Percentiles rank a stretch among this genome's conserved stretches.
phyloP scores from a whole-genome alignment of 2,329 filamentous ascomycete species.

The Mycogone perniciosa region DNA sequence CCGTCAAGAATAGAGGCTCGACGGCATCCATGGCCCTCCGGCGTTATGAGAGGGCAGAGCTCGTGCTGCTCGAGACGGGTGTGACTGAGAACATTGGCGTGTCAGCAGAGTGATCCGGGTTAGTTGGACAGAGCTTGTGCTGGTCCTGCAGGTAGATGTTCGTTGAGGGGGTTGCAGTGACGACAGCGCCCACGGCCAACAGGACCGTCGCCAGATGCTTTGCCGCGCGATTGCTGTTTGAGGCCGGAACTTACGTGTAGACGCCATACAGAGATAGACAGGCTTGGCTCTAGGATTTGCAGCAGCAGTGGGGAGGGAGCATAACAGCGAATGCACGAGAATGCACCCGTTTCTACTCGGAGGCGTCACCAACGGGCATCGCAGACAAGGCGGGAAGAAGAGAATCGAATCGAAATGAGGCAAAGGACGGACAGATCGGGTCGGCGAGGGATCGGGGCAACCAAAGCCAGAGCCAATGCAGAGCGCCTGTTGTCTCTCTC shows the following conservation, averaged over 20 bases:
- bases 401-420: background rate
- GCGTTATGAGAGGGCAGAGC: constrained; percentile 10
- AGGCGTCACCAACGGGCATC: constrained; percentile 6
- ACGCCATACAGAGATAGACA: constrained; percentile 9
- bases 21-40: constrained; percentile 18
- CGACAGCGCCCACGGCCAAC: background rate
- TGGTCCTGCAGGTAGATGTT: background rate
- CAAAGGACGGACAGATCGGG: background rate
- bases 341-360: background rate
- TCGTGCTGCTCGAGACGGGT: constrained; percentile 12
- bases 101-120: background rate
- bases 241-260: constrained; percentile 7
- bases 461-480: background rate
- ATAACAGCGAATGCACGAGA: background rate
- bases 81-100: constrained; percentile 1
- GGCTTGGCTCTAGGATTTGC: background rate
- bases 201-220: too few relatives aligned
- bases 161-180: background rate
- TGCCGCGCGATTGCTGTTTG: too few relatives aligned
- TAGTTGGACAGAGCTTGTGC: background rate
- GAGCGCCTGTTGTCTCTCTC: background rate
- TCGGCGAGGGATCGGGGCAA: background rate
- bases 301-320: background rate
- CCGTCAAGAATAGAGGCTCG: constrained; percentile 15
- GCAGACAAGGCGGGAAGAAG: constrained; percentile 1